A percentile compares a stretch with the other conserved stretches of the same genome.
Evolutionary conservation across 352 stramenopile species (phyloP).

Genomic region (Peronospora farinosa): DNA sequence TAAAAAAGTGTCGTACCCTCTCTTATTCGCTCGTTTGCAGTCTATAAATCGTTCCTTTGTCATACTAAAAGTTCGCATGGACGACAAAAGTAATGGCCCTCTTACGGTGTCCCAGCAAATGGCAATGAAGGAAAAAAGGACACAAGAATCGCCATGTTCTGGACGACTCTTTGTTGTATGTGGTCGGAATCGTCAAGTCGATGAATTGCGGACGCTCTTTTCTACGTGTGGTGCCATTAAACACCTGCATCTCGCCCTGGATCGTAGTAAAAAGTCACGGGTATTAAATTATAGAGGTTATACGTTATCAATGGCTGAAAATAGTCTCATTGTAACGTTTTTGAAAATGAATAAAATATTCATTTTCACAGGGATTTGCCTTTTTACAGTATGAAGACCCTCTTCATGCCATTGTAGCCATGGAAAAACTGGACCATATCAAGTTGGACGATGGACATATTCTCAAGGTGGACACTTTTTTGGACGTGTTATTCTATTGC

Average conservation of each 20-base stretch:
- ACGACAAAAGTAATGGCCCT: not conserved
- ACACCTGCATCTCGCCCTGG: conserved; percentile 61
- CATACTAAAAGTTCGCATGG: not conserved
- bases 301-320: too few species aligned
- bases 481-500: not conserved
- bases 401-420: conserved; percentile 37
- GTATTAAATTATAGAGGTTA: conserved; percentile 15
- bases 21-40: not conserved
- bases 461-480: conserved; percentile 42
- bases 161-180: conserved; percentile 64
- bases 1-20: not conserved
- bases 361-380: conserved; percentile 48
- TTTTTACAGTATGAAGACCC: conserved; percentile 71
- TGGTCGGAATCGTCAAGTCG: conserved; percentile 49
- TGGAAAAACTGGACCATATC: conserved; percentile 56
- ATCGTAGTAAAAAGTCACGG: conserved; percentile 71
- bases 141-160: not conserved
- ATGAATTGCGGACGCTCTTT: conserved; percentile 63
- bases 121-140: too few species aligned
- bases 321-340: too few species aligned
- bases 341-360: too few species aligned
- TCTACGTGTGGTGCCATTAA: conserved; percentile 50
- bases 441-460: conserved; percentile 62
- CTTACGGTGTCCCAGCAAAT: not conserved
- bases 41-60: not conserved